Conservation (phyloP, 2,329 filamentous ascomycete genomes). For the Emericellopsis atlantica region DNA sequence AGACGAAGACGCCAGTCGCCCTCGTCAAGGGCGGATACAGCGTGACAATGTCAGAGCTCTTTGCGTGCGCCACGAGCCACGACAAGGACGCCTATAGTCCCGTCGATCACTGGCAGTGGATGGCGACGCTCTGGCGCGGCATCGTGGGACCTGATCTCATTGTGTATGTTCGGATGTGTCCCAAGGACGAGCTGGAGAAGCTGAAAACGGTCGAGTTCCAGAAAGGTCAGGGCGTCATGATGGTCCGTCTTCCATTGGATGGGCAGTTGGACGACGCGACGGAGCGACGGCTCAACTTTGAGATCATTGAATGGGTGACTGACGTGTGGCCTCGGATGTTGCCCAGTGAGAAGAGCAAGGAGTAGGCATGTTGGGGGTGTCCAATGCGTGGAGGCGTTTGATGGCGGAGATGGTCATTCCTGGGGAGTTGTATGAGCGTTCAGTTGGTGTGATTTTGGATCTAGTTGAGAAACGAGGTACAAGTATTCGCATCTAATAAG, state of each 20-base stretch:
- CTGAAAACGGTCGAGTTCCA: slow-evolving; percentile 41
- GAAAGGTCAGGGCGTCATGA: slow-evolving; percentile 36
- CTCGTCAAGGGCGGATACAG: slow-evolving; percentile 70
- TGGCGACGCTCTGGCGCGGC: slow-evolving; percentile 85
- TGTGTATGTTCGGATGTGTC: slow-evolving; percentile 44
- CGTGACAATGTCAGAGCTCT: slow-evolving; percentile 64
- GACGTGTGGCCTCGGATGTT: slow-evolving; percentile 3
- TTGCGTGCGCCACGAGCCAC: slow-evolving; percentile 62
- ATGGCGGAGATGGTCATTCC: too few relatives aligned
- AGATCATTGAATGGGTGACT: slow-evolving; percentile 75
- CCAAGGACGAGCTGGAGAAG: slow-evolving; percentile 20
- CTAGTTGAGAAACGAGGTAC: too few relatives aligned
- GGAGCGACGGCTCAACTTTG: slow-evolving; percentile 67
- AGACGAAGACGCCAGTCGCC: slow-evolving; percentile 43
- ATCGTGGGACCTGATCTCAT: slow-evolving; percentile 72
- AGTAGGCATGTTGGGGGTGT: too few relatives aligned
- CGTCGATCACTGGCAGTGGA: slow-evolving; percentile 96
- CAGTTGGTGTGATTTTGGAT: too few relatives aligned
- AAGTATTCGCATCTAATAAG: too few relatives aligned
- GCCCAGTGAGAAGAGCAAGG: not conserved
- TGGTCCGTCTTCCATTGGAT: slow-evolving; percentile 33
- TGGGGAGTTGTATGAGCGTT: too few relatives aligned
- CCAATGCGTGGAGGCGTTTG: too few relatives aligned
- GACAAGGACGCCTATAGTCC: slow-evolving; percentile 59
- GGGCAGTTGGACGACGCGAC: slow-evolving; percentile 52